These are phyloP conservation scores for Coemansia sp. DNA, from an alignment of 371 early-diverging fungal species.

Conservation along the genomic window DNA sequence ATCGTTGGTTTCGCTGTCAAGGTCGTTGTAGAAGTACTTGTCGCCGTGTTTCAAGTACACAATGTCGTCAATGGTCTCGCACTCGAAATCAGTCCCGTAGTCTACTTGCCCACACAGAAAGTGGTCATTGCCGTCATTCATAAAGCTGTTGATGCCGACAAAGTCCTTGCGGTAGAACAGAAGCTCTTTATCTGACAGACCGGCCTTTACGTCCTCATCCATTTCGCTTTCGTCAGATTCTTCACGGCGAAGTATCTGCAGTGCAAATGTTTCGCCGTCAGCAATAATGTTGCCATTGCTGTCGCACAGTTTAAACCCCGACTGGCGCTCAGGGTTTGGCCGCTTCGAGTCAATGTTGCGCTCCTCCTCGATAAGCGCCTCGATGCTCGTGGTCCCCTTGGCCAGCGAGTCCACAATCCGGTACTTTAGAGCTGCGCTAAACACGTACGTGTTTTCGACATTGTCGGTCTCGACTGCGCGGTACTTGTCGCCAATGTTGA, in stretches of 20 bases:
- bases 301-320: slow-evolving; percentile 10
- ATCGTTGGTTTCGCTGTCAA: not conserved
- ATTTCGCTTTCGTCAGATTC: not conserved
- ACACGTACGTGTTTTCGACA: slow-evolving; percentile 3
- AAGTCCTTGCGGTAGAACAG: slow-evolving; percentile 3
- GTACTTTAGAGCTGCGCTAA: not conserved
- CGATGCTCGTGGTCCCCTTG: not conserved
- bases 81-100: not conserved
- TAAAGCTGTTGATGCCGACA: not conserved
- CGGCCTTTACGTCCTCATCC: not conserved
- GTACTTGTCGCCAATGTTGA: slow-evolving; percentile 2
- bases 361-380: slow-evolving; percentile 5
- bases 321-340: slow-evolving; percentile 7
- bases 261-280: slow-evolving; percentile 1
- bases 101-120: not conserved
- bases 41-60: not conserved
- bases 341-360: not conserved
- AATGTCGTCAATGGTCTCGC: slow-evolving; percentile 8
- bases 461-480: slow-evolving; percentile 2
- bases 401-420: not conserved
- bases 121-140: not conserved
- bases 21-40: not conserved
- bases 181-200: not conserved
- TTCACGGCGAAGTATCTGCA: not conserved
- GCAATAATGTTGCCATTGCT: not conserved